phyloP scores from a whole-genome alignment of 2,329 filamentous ascomycete species.

The Verticillium dahliae region DNA sequence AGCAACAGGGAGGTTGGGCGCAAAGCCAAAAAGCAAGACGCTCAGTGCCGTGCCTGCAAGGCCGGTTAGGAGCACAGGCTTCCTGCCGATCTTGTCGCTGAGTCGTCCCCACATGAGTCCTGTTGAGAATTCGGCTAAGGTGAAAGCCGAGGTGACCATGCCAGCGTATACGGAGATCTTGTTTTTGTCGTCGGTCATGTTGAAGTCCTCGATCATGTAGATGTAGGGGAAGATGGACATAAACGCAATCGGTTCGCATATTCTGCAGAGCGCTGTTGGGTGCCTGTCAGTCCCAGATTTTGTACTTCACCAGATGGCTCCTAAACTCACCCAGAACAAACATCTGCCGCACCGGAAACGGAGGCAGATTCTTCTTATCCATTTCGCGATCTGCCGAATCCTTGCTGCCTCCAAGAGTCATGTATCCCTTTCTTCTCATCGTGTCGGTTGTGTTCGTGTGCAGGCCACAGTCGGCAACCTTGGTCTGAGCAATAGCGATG shows the following conservation, averaged over 20 bases:
- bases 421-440: slow-evolving; percentile 11
- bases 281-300: neutral
- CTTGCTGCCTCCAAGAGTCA: slow-evolving; percentile 5
- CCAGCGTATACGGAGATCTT: slow-evolving; percentile 89
- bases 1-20: slow-evolving; percentile 73
- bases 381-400: neutral
- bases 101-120: slow-evolving; percentile 89
- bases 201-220: slow-evolving; percentile 92
- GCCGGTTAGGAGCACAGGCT: slow-evolving; percentile 86
- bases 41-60: slow-evolving; percentile 86
- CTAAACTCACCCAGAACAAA: slow-evolving; percentile 38
- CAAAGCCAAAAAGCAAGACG: slow-evolving; percentile 88
- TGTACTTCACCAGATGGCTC: neutral
- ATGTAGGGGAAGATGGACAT: slow-evolving; percentile 99
- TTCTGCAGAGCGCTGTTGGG: slow-evolving; percentile 74
- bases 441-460: neutral
- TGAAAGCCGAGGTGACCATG: slow-evolving; percentile 94
- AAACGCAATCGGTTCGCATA: slow-evolving; percentile 98
- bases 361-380: slow-evolving; percentile 15
- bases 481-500: neutral
- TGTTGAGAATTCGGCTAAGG: slow-evolving; percentile 89
- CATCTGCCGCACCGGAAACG: slow-evolving; percentile 39
- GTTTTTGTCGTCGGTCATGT: slow-evolving; percentile 69
- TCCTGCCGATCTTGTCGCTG: slow-evolving; percentile 86
- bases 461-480: neutral